Evolutionary conservation across 169 alveolate genomes (phyloP), one percentile per base, ranked within the genome.

Genomic region (Plasmodium relictum): DNA sequence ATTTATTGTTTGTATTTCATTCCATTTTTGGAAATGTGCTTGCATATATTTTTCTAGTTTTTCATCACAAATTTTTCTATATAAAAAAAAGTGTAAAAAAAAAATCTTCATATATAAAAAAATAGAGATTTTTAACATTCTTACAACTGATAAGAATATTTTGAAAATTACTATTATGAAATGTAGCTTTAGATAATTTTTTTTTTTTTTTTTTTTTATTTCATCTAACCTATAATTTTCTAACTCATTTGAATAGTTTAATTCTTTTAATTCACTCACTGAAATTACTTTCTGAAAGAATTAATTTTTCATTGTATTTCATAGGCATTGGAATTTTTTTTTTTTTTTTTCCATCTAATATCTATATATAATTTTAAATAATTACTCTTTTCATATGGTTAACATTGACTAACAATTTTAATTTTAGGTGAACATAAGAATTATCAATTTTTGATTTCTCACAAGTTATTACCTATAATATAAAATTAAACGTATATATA

Each of bases 351-450:
- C 18, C 7, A 31, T 31, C 1, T 31, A 31, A 2, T 31, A 31
- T 31, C 3, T 31, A 31, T 31, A 31, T 10, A n/a, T 1, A 5
- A 26, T 52, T 7, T 7, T 73, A n/a, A 39, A 14, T 31, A n/a
- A 5, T 61, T 68, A 80, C 90, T 71, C 69, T 80, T 44, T 80
- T 68, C 80, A 80, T 20, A 50, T 80, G 90, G 61, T 80, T 80
- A n/a, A 80, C 90, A 41, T 12, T 58, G 20, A 26, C 83, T 62
- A 80, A 22, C 24, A 50, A 26, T 54, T 80, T 80, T 61, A 80
- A 18, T n/a, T 80, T 65, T 10, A 83, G 90, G 39, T 66, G 69
- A 48, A 80, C 12, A 45, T 80, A 80, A n/a, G 62, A 66, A 68
- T 66, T 54, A 5, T 61, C 72, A 52, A 16, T 45, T 42, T 80